These are phyloP conservation scores for Suhomyces ambrosiae DNA, from an alignment of 1,139 yeast genomes.

Conservation along the genomic window DNA sequence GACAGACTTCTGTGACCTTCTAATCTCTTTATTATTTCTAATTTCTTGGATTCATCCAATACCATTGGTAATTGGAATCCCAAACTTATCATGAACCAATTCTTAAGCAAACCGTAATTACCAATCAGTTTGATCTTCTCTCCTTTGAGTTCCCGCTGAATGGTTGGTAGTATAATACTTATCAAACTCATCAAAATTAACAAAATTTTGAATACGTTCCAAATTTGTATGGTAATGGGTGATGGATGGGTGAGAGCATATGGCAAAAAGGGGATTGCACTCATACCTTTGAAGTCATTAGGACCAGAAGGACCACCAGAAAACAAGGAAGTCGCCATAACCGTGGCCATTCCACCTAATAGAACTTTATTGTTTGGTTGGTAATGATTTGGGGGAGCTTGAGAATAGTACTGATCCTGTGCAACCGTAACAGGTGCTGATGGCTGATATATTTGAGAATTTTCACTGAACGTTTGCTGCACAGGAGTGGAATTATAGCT, in stretches of 20 bases:
- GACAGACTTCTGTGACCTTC: slow-evolving; percentile 21
- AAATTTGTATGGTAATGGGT: slow-evolving; percentile 28
- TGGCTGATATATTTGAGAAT: slow-evolving; percentile 7
- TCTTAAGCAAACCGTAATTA: slow-evolving; percentile 10
- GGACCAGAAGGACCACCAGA: slow-evolving; percentile 26
- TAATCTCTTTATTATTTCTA: slow-evolving; percentile 25
- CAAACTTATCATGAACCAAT: slow-evolving; percentile 31
- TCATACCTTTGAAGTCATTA: slow-evolving; percentile 43
- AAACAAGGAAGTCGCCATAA: slow-evolving; percentile 51
- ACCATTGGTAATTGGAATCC: slow-evolving; percentile 35
- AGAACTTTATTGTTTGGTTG: slow-evolving; percentile 33
- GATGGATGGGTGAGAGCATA: slow-evolving; percentile 27
- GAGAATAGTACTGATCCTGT: slow-evolving; percentile 20
- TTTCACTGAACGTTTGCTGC: slow-evolving; percentile 20
- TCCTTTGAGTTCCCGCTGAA: slow-evolving; percentile 10
- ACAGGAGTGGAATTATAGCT: slow-evolving; percentile 26
- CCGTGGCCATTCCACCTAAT: slow-evolving; percentile 59
- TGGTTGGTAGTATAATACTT: slow-evolving; percentile 28
- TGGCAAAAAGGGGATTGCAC: slow-evolving; percentile 40
- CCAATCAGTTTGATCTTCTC: slow-evolving; percentile 5
- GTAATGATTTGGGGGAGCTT: slow-evolving; percentile 19
- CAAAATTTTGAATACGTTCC: slow-evolving; percentile 29
- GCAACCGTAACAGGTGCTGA: slow-evolving; percentile 11
- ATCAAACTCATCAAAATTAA: slow-evolving; percentile 32
- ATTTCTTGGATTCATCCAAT: slow-evolving; percentile 21